Percentiles rank a stretch among this genome's conserved stretches.
Conservation (phyloP, 1,284 basidiomycete species). For the Ceratobasidium sp. region DNA sequence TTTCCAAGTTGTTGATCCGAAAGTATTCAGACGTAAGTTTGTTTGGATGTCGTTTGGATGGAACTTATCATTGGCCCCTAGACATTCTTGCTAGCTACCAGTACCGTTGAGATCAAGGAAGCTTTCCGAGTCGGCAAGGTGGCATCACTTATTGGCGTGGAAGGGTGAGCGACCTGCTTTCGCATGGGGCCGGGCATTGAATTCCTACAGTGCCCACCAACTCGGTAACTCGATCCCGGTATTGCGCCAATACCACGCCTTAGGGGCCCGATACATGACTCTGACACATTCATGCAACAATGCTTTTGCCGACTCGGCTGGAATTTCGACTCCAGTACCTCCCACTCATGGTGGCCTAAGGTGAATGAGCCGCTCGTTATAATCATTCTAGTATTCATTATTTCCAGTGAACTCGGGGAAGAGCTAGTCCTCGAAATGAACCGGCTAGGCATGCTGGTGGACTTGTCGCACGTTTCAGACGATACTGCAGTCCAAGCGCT, state of each 20-base stretch:
- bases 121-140: conserved; percentile 76
- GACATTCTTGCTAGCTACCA: conserved; percentile 72
- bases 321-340: conserved; percentile 58
- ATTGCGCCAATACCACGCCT: conserved; percentile 75
- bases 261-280: conserved; percentile 89
- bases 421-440: conserved; percentile 89
- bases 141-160: conserved; percentile 85
- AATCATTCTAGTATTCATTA: neutral
- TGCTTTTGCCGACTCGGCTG: conserved; percentile 88
- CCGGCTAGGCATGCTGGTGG: conserved; percentile 82
- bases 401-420: conserved; percentile 65
- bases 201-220: conserved; percentile 79
- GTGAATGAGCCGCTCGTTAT: conserved; percentile 19
- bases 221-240: conserved; percentile 86
- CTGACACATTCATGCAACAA: conserved; percentile 91
- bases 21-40: conserved; percentile 72
- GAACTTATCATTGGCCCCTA: conserved; percentile 45
- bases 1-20: conserved; percentile 75
- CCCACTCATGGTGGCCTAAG: conserved; percentile 76
- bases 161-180: conserved; percentile 66
- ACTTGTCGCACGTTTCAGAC: conserved; percentile 87
- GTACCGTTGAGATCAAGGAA: conserved; percentile 65
- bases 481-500: conserved; percentile 79
- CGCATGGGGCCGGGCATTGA: conserved; percentile 23
- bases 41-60: neutral